Percentiles rank a stretch among this genome's conserved stretches.
These are phyloP conservation scores for Bombardia bombarda DNA, from an alignment of 495 filamentous ascomycete species.

Conservation along the genomic window DNA sequence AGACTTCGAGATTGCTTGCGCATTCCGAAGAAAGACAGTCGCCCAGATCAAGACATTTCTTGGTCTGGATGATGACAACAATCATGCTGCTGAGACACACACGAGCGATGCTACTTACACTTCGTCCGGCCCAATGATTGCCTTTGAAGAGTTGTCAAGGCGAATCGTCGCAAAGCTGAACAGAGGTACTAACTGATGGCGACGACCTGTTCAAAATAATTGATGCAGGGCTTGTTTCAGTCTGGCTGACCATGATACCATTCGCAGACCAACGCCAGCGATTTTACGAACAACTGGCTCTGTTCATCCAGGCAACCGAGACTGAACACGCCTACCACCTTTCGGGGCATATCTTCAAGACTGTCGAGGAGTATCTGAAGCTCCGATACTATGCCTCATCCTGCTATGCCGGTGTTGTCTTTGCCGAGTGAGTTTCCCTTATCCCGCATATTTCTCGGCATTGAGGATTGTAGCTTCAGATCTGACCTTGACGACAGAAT, in stretches of 20 bases:
- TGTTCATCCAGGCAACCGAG: conserved; percentile 1
- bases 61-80: not conserved
- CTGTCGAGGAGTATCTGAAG: conserved; percentile 1
- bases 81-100: not conserved
- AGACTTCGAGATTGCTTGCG: not conserved
- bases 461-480: not conserved
- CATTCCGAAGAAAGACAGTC: not conserved
- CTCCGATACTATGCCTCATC: not conserved
- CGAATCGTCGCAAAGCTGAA: not conserved
- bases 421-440: conserved; percentile 1
- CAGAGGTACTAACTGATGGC: not conserved
- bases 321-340: conserved; percentile 3
- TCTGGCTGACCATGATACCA: not conserved
- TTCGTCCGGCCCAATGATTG: not conserved
- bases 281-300: not conserved
- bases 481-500: not conserved
- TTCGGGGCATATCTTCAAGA: not conserved
- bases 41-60: not conserved
- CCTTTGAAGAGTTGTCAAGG: not conserved
- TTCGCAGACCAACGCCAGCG: not conserved
- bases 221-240: not conserved
- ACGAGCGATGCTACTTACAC: too few relatives aligned
- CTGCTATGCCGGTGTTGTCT: not conserved
- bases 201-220: not conserved
- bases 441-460: not conserved